A percentile compares a stretch with the other conserved stretches of the same genome.
These are phyloP conservation scores for Pythium phragmitis DNA, from an alignment of 352 stramenopile genomes.

Conservation along the genomic window DNA sequence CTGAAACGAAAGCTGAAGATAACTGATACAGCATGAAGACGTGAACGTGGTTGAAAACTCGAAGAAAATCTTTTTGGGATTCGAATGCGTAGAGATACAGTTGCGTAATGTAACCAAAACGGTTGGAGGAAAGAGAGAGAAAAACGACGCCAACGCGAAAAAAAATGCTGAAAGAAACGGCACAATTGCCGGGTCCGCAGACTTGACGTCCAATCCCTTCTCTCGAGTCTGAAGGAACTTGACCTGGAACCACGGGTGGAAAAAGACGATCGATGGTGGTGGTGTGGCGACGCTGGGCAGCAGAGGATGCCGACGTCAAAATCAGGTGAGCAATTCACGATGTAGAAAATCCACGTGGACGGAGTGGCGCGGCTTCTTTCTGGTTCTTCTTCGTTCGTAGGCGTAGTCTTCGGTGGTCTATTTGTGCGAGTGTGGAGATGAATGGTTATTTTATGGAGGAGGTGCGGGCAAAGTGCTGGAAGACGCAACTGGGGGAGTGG, in stretches of 20 bases:
- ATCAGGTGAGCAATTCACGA: too few species aligned
- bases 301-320: not conserved
- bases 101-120: constrained; percentile 21
- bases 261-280: not conserved
- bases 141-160: not conserved
- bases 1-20: not conserved
- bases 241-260: not conserved
- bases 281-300: not conserved
- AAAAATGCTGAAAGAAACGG: constrained; percentile 1
- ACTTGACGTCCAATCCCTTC: not conserved
- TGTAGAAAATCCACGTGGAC: not conserved
- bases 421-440: constrained; percentile 4
- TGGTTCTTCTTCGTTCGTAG: not conserved
- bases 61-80: not conserved
- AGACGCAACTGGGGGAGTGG: not conserved
- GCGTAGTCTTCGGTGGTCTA: constrained; percentile 15
- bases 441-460: constrained; percentile 29
- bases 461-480: constrained; percentile 20
- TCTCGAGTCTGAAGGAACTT: not conserved
- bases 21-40: not conserved
- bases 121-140: not conserved
- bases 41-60: not conserved
- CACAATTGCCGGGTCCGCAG: constrained; percentile 3
- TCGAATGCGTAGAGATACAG: constrained; percentile 20
- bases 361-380: too few species aligned